Evolutionary conservation across 768 basidiomycete genomes (phyloP).

Genomic region (Tulasnella sp.): DNA sequence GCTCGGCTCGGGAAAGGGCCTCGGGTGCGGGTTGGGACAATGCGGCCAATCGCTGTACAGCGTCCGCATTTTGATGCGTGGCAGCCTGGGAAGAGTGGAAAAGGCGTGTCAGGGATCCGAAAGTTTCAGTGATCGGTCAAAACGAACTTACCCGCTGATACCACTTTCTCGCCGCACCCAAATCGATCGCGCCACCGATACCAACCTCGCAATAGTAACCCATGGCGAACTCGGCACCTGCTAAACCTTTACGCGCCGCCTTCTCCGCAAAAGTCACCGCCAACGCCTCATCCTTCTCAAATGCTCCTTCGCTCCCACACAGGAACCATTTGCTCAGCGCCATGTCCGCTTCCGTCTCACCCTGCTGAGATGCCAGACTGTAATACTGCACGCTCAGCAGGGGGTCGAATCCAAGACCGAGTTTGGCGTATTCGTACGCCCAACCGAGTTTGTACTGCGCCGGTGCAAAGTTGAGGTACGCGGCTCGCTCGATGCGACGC

Average conservation of each 20-base stretch:
- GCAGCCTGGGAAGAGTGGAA: conserved; percentile 41
- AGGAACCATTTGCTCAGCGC: conserved; percentile 96
- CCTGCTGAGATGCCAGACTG: conserved; percentile 66
- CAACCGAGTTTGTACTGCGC: conserved; percentile 86
- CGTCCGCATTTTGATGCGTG: conserved; percentile 72
- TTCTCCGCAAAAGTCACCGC: conserved; percentile 88
- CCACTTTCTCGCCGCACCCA: conserved; percentile 57
- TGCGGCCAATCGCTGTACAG: conserved; percentile 58
- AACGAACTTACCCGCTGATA: conserved; percentile 50
- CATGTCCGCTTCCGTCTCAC: conserved; percentile 92
- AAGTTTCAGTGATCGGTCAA: background rate
- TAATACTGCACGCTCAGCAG: conserved; percentile 88
- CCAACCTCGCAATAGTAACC: conserved; percentile 94
- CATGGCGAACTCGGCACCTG: conserved; percentile 87
- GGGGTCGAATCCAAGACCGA: conserved; percentile 80
- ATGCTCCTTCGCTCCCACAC: conserved; percentile 61
- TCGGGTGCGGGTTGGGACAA: conserved; percentile 52
- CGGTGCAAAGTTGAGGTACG: conserved; percentile 72
- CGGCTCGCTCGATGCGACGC: conserved; percentile 70
- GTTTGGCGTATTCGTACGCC: conserved; percentile 80
- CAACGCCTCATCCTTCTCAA: conserved; percentile 79
- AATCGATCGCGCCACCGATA: conserved; percentile 50
- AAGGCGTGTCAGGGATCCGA: background rate
- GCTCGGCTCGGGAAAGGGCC: conserved; percentile 64
- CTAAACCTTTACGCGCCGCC: conserved; percentile 48